phyloP scores from a whole-genome alignment of 2,329 filamentous ascomycete species.

The Aspergillus proliferans region DNA sequence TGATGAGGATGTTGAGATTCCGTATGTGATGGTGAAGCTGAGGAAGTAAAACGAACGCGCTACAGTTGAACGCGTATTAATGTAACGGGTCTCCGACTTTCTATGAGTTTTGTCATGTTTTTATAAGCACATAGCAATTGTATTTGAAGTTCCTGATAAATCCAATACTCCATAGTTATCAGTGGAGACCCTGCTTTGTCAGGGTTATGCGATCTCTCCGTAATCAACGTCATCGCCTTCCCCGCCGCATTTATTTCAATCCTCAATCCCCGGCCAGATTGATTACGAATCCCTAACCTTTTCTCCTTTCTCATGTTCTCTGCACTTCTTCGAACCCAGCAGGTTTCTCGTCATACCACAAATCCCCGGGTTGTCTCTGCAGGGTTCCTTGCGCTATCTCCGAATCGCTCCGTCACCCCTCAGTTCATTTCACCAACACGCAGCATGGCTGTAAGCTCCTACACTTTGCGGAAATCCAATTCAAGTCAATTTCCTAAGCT shows the following conservation, averaged over 20 bases:
- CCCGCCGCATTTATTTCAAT: not conserved
- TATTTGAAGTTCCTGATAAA: too few species aligned
- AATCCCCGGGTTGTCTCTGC: constrained; percentile 8
- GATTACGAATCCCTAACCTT: too few species aligned
- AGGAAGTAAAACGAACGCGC: constrained; percentile 25
- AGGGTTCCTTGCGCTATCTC: constrained; percentile 7
- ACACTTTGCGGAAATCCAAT: not conserved
- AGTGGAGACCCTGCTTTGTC: constrained; percentile 18
- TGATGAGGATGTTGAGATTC: constrained; percentile 93
- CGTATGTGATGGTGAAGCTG: constrained; percentile 87
- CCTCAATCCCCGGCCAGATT: not conserved
- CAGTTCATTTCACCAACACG: constrained; percentile 10
- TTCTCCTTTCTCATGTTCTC: constrained; percentile 18
- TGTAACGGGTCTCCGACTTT: constrained; percentile 1
- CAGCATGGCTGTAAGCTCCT: constrained; percentile 30
- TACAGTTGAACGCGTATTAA: not conserved
- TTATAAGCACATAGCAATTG: constrained; percentile 3
- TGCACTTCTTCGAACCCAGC: constrained; percentile 14
- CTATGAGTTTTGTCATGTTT: constrained; percentile 9
- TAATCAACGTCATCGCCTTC: constrained; percentile 11
- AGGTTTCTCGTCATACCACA: constrained; percentile 15
- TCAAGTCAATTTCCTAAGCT: not conserved
- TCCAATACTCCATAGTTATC: constrained; percentile 2
- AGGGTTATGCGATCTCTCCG: constrained; percentile 17
- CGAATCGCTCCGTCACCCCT: constrained; percentile 16